Percentiles rank a stretch among this genome's conserved stretches.
Conservation (phyloP, 2,329 filamentous ascomycete genomes). For the Aspergillus ibericus region DNA sequence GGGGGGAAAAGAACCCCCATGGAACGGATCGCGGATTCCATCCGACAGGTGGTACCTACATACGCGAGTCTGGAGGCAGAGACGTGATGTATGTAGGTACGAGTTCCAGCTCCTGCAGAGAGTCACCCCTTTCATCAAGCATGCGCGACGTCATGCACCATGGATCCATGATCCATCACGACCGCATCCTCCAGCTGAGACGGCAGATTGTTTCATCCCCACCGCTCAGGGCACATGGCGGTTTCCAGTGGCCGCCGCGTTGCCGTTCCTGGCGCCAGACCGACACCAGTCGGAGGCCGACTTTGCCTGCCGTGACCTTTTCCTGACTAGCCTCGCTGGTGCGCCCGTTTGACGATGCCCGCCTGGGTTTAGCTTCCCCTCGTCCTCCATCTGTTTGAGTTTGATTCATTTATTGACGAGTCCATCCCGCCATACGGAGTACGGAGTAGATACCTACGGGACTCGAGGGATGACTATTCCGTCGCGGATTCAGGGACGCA, state of each 20-base stretch:
- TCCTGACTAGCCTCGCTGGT: not conserved
- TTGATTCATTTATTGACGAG: not conserved
- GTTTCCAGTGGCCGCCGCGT: slow-evolving; percentile 18
- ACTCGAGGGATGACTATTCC: not conserved
- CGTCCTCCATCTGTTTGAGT: not conserved
- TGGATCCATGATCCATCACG: not conserved
- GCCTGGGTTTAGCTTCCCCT: not conserved
- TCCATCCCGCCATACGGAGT: not conserved
- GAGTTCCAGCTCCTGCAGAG: not conserved
- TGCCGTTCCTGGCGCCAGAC: slow-evolving; percentile 21
- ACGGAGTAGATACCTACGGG: too few species aligned
- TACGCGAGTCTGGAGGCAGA: not conserved
- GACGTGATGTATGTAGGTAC: not conserved
- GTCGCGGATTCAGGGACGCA: not conserved
- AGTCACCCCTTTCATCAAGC: not conserved
- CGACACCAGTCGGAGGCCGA: slow-evolving; percentile 3
- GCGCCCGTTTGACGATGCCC: slow-evolving; percentile 4
- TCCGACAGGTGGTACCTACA: not conserved
- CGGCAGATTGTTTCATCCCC: slow-evolving; percentile 20
- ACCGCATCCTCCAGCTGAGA: not conserved
- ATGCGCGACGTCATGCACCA: slow-evolving; percentile 2
- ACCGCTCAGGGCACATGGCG: slow-evolving; percentile 17
- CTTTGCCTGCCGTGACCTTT: not conserved
- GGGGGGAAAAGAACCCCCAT: not conserved
- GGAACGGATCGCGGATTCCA: not conserved